Evolutionary conservation across 2,329 filamentous ascomycete genomes (phyloP).

Genomic region (Fusarium illudens): DNA sequence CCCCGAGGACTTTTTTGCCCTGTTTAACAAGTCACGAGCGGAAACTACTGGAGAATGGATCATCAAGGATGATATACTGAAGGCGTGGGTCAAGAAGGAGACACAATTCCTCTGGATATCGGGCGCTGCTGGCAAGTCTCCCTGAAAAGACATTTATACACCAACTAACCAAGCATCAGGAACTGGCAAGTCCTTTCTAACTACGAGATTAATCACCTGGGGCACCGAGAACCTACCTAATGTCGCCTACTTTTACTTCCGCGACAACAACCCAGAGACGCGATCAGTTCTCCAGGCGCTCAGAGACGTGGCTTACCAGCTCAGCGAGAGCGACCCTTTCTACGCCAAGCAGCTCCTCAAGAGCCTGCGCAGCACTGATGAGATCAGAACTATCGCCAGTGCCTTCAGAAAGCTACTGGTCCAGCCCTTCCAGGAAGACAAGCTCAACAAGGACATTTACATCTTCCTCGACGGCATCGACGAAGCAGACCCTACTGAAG

Average conservation of each 20-base stretch:
- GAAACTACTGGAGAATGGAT: slow-evolving; percentile 58
- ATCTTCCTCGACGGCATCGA: slow-evolving; percentile 59
- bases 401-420: slow-evolving; percentile 54
- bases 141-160: background rate
- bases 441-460: slow-evolving; percentile 49
- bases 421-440: slow-evolving; percentile 48
- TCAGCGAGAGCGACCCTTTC: slow-evolving; percentile 55
- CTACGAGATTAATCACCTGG: slow-evolving; percentile 55
- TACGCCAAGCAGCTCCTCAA: slow-evolving; percentile 54
- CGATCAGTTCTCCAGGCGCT: slow-evolving; percentile 56
- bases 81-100: slow-evolving; percentile 50
- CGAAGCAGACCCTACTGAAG: slow-evolving; percentile 52
- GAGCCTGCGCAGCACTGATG: slow-evolving; percentile 48
- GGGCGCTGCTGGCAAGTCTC: slow-evolving; percentile 51
- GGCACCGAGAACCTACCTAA: slow-evolving; percentile 47
- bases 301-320: slow-evolving; percentile 56
- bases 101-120: slow-evolving; percentile 54
- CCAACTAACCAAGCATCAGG: slow-evolving; percentile 32
- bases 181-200: slow-evolving; percentile 57
- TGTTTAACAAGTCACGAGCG: slow-evolving; percentile 52
- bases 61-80: slow-evolving; percentile 49
- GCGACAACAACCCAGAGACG: slow-evolving; percentile 56
- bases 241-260: slow-evolving; percentile 58
- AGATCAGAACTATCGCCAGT: slow-evolving; percentile 55
- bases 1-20: slow-evolving; percentile 53